Conservation (phyloP, 129 eudicot genomes). For the Arctium minus region DNA sequence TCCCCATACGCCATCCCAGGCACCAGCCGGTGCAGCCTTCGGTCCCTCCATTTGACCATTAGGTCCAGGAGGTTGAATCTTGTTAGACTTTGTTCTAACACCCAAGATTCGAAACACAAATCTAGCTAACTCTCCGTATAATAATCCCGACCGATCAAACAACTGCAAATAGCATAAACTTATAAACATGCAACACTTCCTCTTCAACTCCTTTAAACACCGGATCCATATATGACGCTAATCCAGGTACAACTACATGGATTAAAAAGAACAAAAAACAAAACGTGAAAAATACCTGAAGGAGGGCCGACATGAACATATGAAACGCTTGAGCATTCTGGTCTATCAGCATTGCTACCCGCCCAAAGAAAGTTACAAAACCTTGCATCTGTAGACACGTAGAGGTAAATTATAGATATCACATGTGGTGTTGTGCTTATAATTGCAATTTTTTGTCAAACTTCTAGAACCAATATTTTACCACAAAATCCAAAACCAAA, state of each 20-base stretch:
- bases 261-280: not conserved
- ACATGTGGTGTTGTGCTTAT: not conserved
- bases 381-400: slow-evolving; percentile 70
- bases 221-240: not conserved
- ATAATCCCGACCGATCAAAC: slow-evolving; percentile 79
- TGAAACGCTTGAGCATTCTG: slow-evolving; percentile 94
- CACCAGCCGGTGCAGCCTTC: slow-evolving; percentile 74
- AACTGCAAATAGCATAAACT: slow-evolving; percentile 41
- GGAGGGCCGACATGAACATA: slow-evolving; percentile 87
- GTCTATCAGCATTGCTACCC: slow-evolving; percentile 75
- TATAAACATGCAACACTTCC: not conserved
- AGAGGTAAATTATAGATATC: not conserved
- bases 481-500: no score
- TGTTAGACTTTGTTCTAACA: slow-evolving; percentile 56
- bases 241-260: not conserved
- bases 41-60: slow-evolving; percentile 71
- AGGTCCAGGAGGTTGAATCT: slow-evolving; percentile 56
- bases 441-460: not conserved
- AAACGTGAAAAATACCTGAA: slow-evolving; percentile 55
- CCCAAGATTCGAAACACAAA: slow-evolving; percentile 80
- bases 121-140: slow-evolving; percentile 88
- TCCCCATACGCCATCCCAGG: slow-evolving; percentile 93
- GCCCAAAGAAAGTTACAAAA: slow-evolving; percentile 78
- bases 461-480: no score
- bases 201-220: not conserved